Percentiles rank a stretch among this genome's conserved stretches.
Evolutionary conservation across 176 grass and related monocot species (phyloP).

Genomic region (Chrysopogon serrulatus): DNA sequence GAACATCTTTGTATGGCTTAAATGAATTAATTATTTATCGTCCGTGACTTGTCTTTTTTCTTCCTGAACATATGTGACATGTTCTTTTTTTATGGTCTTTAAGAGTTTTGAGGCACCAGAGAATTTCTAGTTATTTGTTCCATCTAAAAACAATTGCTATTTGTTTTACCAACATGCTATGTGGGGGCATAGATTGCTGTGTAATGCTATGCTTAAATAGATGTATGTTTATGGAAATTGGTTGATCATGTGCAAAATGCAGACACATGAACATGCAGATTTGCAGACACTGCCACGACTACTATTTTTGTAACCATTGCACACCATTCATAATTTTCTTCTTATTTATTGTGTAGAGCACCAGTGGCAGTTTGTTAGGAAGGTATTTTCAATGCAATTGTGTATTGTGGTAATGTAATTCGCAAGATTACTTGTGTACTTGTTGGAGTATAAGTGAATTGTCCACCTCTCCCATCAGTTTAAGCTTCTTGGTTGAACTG

Average conservation of each 20-base stretch:
- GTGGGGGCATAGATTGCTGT: conserved; percentile 2
- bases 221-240: neutral
- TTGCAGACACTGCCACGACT: neutral
- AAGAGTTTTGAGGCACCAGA: neutral
- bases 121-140: neutral
- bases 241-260: conserved; percentile 3
- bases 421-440: neutral
- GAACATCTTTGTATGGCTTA: conserved; percentile 20
- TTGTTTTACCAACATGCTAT: conserved; percentile 8
- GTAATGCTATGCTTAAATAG: neutral
- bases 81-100: neutral
- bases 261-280: neutral
- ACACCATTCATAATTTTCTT: neutral
- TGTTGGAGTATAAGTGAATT: too few species aligned
- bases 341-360: conserved; percentile 1
- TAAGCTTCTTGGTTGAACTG: too few species aligned
- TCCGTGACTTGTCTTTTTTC: neutral
- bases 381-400: neutral
- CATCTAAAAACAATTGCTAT: neutral
- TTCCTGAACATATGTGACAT: neutral
- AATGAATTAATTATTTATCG: conserved; percentile 11
- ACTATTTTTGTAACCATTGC: neutral
- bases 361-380: neutral
- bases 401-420: neutral
- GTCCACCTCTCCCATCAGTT: too few species aligned